A percentile compares a stretch with the other conserved stretches of the same genome.
These are phyloP conservation scores for Scutellaria baicalensis DNA, from an alignment of 257 asterid species.

Conservation along the genomic window DNA sequence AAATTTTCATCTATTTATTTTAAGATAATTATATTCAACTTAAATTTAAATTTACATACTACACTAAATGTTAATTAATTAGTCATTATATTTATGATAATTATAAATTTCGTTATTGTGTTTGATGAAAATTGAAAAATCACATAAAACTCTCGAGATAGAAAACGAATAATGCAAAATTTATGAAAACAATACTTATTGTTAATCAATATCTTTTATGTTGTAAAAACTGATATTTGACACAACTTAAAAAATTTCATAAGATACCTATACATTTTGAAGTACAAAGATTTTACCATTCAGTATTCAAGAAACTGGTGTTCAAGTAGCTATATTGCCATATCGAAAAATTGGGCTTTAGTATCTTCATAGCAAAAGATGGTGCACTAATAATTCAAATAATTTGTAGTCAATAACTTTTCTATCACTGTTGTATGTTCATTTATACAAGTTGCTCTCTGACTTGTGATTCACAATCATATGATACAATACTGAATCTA, in stretches of 20 bases:
- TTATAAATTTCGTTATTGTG: neutral
- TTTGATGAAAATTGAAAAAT: neutral
- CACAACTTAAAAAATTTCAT: too few relatives aligned
- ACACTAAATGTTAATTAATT: neutral
- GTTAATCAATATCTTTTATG: too few relatives aligned
- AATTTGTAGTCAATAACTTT: neutral
- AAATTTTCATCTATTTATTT: neutral
- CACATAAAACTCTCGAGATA: neutral
- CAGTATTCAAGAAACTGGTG: neutral
- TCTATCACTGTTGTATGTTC: neutral
- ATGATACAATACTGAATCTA: neutral
- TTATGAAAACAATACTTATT: too few relatives aligned
- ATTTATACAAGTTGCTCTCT: neutral
- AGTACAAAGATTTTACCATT: neutral
- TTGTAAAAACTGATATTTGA: neutral
- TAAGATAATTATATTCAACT: neutral
- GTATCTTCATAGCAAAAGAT: neutral
- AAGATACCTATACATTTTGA: neutral
- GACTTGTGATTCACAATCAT: neutral
- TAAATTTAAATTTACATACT: neutral
- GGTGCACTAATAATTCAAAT: neutral
- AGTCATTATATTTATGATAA: neutral
- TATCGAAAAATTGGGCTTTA: neutral
- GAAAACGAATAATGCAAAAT: neutral
- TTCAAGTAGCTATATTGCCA: neutral